These are phyloP conservation scores for Auricularia sp. DNA, from an alignment of 768 basidiomycete species.

Conservation along the genomic window DNA sequence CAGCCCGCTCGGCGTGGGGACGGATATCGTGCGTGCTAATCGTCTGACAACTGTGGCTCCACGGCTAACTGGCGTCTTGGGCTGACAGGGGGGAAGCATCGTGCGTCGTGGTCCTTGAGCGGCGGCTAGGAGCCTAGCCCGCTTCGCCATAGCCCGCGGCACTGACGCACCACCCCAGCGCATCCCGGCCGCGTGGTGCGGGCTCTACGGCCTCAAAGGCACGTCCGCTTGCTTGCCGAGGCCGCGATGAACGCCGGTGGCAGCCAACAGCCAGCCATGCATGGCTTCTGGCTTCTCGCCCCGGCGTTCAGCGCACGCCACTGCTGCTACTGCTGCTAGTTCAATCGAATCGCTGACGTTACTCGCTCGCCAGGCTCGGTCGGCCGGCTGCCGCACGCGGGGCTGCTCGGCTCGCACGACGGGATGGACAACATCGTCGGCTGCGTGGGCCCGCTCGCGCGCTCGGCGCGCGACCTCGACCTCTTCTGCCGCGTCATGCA, in stretches of 20 bases:
- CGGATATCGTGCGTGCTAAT: constrained; percentile 25
- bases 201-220: constrained; percentile 35
- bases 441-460: constrained; percentile 37
- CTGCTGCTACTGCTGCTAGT: too few relatives aligned
- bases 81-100: constrained; percentile 29
- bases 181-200: constrained; percentile 31
- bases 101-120: constrained; percentile 14
- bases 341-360: background rate
- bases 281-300: too few relatives aligned
- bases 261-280: too few relatives aligned
- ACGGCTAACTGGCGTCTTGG: background rate
- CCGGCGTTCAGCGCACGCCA: too few relatives aligned
- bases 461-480: constrained; percentile 37
- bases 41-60: background rate
- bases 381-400: constrained; percentile 18
- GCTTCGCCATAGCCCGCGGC: background rate
- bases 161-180: constrained; percentile 14
- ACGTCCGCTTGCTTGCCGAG: constrained; percentile 41
- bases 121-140: constrained; percentile 1
- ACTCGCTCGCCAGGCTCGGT: constrained; percentile 11
- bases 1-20: constrained; percentile 31
- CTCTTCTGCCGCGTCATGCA: constrained; percentile 40
- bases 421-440: constrained; percentile 44
- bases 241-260: background rate
- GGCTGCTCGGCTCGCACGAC: constrained; percentile 30